A percentile compares a stretch with the other conserved stretches of the same genome.
Conservation (phyloP, 163 green algal species). For the Coccomyxa subellipsoidea region DNA sequence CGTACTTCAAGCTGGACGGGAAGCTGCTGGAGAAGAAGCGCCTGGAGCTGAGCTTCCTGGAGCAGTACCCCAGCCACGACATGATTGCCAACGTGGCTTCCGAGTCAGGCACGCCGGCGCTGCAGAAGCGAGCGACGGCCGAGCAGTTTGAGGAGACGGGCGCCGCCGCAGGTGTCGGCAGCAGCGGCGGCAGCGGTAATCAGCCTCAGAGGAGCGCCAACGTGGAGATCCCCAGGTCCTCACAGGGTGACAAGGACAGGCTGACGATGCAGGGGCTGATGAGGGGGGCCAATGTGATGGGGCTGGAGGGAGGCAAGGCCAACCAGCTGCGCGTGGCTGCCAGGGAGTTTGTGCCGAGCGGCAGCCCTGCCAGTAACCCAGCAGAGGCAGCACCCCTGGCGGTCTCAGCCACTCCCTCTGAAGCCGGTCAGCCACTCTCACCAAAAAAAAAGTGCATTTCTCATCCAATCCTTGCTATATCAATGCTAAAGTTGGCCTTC, state of each 20-base stretch:
- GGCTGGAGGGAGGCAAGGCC: neutral
- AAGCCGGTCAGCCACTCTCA: neutral
- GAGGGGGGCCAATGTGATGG: neutral
- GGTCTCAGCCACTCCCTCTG: neutral
- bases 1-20: neutral
- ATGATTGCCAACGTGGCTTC: neutral
- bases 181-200: too few relatives aligned
- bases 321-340: neutral
- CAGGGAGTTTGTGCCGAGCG: neutral
- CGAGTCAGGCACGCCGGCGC: neutral
- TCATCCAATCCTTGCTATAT: too few relatives aligned
- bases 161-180: neutral
- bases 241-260: neutral
- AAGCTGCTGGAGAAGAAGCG: neutral
- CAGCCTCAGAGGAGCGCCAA: too few relatives aligned
- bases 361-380: neutral
- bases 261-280: neutral
- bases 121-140: neutral
- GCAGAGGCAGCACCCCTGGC: neutral
- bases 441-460: too few relatives aligned
- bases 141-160: neutral
- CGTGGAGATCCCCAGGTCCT: too few relatives aligned
- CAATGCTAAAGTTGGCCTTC: too few relatives aligned
- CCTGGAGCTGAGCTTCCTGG: neutral
- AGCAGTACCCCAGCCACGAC: neutral